Base-by-base conservation (phyloP, 2,329 filamentous ascomycete genomes). In the Calonectria fujianensis region DNA sequence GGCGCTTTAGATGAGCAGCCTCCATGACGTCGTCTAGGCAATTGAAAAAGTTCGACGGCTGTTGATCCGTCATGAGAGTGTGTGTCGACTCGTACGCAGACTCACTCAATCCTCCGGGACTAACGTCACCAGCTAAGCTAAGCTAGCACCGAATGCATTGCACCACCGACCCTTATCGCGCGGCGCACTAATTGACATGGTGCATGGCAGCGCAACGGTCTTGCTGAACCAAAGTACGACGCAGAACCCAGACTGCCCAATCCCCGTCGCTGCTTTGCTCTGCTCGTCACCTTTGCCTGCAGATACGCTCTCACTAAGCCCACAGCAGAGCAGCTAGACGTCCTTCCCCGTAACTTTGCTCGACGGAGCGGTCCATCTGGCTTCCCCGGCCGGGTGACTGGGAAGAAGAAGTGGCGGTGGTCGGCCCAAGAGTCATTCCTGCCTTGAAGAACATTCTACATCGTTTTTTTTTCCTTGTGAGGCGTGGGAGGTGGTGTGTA, bases 131-230 rank as follows among this genome's bases (percentile, higher is more conserved):
- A 69, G 24, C 51, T 29, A 69, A 69, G 45, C 45, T 52, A 50
- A 65, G 61, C 61, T 50, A 65, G 61, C 41, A 65, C 39, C 41
- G 39, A 50, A 50, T 48, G 41, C 41, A 65, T 32, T 50, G 61
- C 39, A 65, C 41, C 61, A 50, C 39, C 41, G 39, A 65, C 61
- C 57, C 61, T 65, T 67, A 67, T 67, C 64, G 45, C 64, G 14
- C 45, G 45, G 48, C 45, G 48, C 64, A 67, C 64, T 67, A 59
- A 69, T 69, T 54, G 51, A 35, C 51, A 69, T 41, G 66, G 50
- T 69, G 51, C 66, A 69, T 69, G 66, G 50, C 51, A 59, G 66
- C 29, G 51, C 66, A 69, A 69, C 66, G 51, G 50, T 69, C 66
- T 69, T 54, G 66, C 52, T 69, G 66, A 45, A 48, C 66, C 35